phyloP scores from a whole-genome alignment of 2,329 filamentous ascomycete species.

The Colletotrichum sp. region DNA sequence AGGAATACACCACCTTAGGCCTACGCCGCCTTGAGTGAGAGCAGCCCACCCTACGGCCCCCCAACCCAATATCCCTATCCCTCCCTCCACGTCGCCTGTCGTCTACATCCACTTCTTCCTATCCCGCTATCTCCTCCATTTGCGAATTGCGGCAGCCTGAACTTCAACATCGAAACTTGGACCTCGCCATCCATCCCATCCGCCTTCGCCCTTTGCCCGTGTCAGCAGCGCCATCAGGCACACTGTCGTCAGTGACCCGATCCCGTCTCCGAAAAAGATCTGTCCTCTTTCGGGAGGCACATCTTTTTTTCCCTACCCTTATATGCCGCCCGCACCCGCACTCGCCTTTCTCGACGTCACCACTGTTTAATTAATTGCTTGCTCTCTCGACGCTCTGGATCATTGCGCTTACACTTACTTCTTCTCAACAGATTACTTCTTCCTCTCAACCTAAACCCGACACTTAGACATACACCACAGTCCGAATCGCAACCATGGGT shows the following conservation, averaged over 20 bases:
- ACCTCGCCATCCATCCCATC: not conserved
- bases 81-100: constrained; percentile 22
- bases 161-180: constrained; percentile 8
- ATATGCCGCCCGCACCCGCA: constrained; percentile 19
- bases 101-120: constrained; percentile 22
- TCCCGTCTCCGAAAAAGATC: constrained; percentile 3
- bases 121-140: constrained; percentile 21
- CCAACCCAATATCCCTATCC: constrained; percentile 22
- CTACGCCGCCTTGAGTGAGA: not conserved
- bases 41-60: constrained; percentile 19
- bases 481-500: constrained; percentile 82
- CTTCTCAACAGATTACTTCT: constrained; percentile 20
- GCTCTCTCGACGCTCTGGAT: not conserved
- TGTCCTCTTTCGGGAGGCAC: constrained; percentile 14
- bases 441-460: constrained; percentile 35
- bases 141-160: constrained; percentile 22
- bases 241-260: constrained; percentile 12
- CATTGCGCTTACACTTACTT: constrained; percentile 12
- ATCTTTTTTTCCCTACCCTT: not conserved
- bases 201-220: not conserved
- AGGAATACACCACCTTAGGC: constrained; percentile 12
- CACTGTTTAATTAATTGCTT: not conserved
- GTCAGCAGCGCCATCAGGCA: constrained; percentile 17
- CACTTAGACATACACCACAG: constrained; percentile 37
- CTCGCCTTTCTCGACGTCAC: constrained; percentile 1